Conservation (phyloP, 768 basidiomycete genomes). For the Boletus barrowsii region DNA sequence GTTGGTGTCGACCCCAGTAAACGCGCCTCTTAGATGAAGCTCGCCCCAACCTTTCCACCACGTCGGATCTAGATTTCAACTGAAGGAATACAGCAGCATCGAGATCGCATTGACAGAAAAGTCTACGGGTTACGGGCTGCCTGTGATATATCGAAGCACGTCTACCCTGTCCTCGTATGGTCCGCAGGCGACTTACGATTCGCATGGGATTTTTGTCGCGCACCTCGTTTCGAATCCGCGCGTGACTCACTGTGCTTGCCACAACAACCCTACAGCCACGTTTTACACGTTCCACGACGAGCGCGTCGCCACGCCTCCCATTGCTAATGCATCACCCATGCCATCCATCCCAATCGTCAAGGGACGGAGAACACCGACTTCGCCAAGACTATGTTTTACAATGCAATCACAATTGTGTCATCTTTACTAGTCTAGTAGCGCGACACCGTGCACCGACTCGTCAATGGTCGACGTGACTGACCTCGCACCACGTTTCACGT, state of each 20-base stretch:
- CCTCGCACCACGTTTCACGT: too few relatives aligned
- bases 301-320: conserved; percentile 29
- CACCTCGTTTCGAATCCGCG: too few relatives aligned
- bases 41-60: background rate
- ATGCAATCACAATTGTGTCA: conserved; percentile 36
- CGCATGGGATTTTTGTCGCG: too few relatives aligned
- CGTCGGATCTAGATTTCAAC: conserved; percentile 69
- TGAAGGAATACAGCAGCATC: conserved; percentile 77
- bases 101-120: conserved; percentile 91
- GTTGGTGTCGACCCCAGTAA: conserved; percentile 61
- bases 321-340: conserved; percentile 40
- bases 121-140: conserved; percentile 87
- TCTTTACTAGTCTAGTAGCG: background rate
- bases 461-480: too few relatives aligned
- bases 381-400: conserved; percentile 42
- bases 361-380: conserved; percentile 33
- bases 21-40: background rate
- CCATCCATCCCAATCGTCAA: conserved; percentile 34
- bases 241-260: too few relatives aligned
- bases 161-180: conserved; percentile 1
- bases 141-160: conserved; percentile 61
- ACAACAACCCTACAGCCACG: conserved; percentile 27
- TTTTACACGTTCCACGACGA: conserved; percentile 33
- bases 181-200: conserved; percentile 2
- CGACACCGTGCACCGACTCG: too few relatives aligned